These are phyloP conservation scores for Clarireedia sp. DNA, from an alignment of 2,329 filamentous ascomycete genomes.

Conservation along the genomic window DNA sequence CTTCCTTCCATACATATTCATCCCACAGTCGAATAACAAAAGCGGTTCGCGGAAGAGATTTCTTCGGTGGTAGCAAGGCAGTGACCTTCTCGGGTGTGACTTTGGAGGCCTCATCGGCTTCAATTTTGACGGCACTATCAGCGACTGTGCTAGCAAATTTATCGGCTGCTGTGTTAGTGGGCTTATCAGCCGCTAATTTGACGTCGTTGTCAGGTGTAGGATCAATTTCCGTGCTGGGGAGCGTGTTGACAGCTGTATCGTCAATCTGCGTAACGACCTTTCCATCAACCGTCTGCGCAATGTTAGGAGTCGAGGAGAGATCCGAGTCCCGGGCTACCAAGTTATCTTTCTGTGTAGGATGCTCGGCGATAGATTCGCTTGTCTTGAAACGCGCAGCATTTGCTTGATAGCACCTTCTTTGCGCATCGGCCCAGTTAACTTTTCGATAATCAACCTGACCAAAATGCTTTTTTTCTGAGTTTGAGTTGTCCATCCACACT, in stretches of 20 bases:
- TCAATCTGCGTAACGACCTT: too few species aligned
- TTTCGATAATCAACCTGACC: slow-evolving; percentile 69
- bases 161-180: background rate
- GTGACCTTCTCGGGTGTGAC: background rate
- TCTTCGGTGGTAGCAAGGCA: slow-evolving; percentile 16
- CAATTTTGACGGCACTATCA: background rate
- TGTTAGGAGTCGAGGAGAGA: background rate
- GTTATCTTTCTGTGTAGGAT: slow-evolving; percentile 9
- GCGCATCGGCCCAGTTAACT: slow-evolving; percentile 71
- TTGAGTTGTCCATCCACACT: slow-evolving; percentile 57
- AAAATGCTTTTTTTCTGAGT: slow-evolving; percentile 22
- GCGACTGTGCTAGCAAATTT: background rate
- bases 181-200: background rate
- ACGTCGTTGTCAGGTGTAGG: background rate
- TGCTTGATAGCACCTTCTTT: slow-evolving; percentile 62
- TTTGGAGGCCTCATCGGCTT: background rate
- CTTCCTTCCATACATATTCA: slow-evolving; percentile 68
- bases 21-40: slow-evolving; percentile 78
- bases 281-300: background rate
- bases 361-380: slow-evolving; percentile 7
- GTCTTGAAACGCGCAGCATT: slow-evolving; percentile 60
- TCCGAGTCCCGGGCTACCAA: slow-evolving; percentile 10
- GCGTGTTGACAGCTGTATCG: too few species aligned
- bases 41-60: slow-evolving; percentile 54
- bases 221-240: too few species aligned